Evolutionary conservation across 2,329 filamentous ascomycete species (phyloP).

Genomic region (Beauveria caledonica): DNA sequence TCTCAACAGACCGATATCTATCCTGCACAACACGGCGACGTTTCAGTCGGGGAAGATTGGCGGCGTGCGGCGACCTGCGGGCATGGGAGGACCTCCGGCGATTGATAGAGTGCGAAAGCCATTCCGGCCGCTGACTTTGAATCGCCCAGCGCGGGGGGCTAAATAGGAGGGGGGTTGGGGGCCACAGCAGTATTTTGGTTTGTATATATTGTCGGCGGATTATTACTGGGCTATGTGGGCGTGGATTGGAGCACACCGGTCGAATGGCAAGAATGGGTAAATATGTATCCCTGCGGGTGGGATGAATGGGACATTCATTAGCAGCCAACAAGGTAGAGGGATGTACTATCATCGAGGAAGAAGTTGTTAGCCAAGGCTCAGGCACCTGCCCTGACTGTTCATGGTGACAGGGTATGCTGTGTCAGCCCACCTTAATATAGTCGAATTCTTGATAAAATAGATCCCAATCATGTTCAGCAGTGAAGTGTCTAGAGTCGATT

Average conservation of each 20-base stretch:
- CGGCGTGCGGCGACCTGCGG: conserved; percentile 36
- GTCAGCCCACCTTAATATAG: neutral
- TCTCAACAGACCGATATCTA: conserved; percentile 27
- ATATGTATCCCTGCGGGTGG: too few relatives aligned
- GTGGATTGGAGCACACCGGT: too few relatives aligned
- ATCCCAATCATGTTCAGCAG: neutral
- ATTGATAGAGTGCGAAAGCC: conserved; percentile 45
- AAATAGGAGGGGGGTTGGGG: neutral
- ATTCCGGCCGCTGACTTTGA: conserved; percentile 50
- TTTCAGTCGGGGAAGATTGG: conserved; percentile 30
- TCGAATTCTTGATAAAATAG: neutral
- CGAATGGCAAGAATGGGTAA: too few relatives aligned
- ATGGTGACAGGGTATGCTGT: too few relatives aligned
- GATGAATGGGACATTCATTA: too few relatives aligned
- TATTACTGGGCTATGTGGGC: too few relatives aligned
- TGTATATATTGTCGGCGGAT: neutral
- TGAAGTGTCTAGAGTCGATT: neutral
- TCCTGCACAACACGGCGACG: conserved; percentile 46
- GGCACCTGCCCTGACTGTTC: too few relatives aligned
- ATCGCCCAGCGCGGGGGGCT: conserved; percentile 23
- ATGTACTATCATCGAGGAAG: too few relatives aligned
- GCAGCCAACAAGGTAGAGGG: too few relatives aligned
- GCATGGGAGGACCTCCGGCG: conserved; percentile 37
- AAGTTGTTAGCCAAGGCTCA: too few relatives aligned
- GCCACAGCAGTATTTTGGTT: neutral